Base-by-base conservation (phyloP, 2,329 filamentous ascomycete genomes). In the Chaetomium sp. region DNA sequence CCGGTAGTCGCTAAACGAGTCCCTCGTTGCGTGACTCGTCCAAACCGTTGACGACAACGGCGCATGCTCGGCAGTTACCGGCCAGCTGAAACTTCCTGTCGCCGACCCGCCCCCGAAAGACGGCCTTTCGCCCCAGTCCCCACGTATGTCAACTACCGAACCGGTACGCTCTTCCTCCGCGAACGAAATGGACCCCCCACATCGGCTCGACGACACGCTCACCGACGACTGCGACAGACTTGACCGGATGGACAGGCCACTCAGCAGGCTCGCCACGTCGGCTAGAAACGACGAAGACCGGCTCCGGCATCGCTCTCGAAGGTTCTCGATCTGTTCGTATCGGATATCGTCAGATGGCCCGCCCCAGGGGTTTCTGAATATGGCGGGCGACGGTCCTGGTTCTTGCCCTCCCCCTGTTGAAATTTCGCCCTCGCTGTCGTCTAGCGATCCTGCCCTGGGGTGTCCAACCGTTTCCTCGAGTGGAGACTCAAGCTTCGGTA, bases 221-320 rank as follows among this genome's bases (percentile, higher is more conserved):
- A 27, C 19, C 19, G 45, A 37, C 36, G 55, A 55, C n/a, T 50
- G 52, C 1, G 55, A 57, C 3, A 51, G 37, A 27, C 55, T 52
- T 8, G 55, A 59, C 14, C 49, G 53, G 4, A 59, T 57, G 3
- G 58, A 58, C 12, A 55, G 49, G 7, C 55, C 58, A 33, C 48
- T 46, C 33, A 60, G 7, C 42, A 60, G 19, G 37, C 55, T 54
- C 1, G 50, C 55, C 34, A 47, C 55, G 14, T 58, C 58, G 3
- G 58, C 52, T 12, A 58, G 40, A 46, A 60, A 60, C 2, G 58
- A 58, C 6, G 58, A 56, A 8, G 58, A 52, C 33, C 49, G 52
- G 46, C 58, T 57, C 8, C 46, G 55, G 11, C 55, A 55, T 14
- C 53, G 52, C 41, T 58, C 55, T 14, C 41, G n/a, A 5, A 59